A percentile compares a stretch with the other conserved stretches of the same genome.
phyloP scores from a whole-genome alignment of 352 stramenopile genomes.

The Globisporangium uncinulatum region DNA sequence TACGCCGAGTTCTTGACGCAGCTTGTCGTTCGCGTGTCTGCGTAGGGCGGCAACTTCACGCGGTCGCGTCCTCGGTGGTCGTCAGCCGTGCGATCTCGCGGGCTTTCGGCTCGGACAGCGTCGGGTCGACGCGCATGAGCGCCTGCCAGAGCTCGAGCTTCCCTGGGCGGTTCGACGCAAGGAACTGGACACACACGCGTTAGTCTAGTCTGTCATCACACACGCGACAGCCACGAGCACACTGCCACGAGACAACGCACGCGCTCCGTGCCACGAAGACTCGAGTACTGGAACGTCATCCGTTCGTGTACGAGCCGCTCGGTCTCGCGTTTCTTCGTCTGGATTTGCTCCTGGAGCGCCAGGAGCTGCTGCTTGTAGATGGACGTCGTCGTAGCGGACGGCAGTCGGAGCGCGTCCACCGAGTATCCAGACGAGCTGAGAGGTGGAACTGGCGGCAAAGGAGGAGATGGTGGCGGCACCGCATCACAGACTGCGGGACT shows the following conservation, averaged over 20 bases:
- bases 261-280: conserved; percentile 43
- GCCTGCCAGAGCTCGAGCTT: conserved; percentile 62
- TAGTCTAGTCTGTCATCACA: not conserved
- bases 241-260: conserved; percentile 15
- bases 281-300: conserved; percentile 54
- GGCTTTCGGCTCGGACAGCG: conserved; percentile 41
- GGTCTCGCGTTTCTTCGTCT: conserved; percentile 58
- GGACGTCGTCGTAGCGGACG: conserved; percentile 32
- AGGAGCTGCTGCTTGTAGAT: conserved; percentile 67
- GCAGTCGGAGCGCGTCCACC: conserved; percentile 27
- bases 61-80: conserved; percentile 3
- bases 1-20: conserved; percentile 55
- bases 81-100: conserved; percentile 33
- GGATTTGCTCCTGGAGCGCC: conserved; percentile 55
- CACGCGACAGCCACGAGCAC: no score
- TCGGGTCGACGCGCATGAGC: conserved; percentile 63
- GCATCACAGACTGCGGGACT: not conserved
- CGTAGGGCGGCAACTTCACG: conserved; percentile 1
- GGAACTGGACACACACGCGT: conserved; percentile 25
- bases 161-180: conserved; percentile 33
- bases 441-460: not conserved
- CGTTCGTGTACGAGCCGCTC: conserved; percentile 53
- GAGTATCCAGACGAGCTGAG: conserved; percentile 18
- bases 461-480: not conserved
- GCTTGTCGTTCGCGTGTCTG: conserved; percentile 20